These are phyloP conservation scores for Kwoniella shandongensis DNA, from an alignment of 768 basidiomycete genomes.

Conservation along the genomic window DNA sequence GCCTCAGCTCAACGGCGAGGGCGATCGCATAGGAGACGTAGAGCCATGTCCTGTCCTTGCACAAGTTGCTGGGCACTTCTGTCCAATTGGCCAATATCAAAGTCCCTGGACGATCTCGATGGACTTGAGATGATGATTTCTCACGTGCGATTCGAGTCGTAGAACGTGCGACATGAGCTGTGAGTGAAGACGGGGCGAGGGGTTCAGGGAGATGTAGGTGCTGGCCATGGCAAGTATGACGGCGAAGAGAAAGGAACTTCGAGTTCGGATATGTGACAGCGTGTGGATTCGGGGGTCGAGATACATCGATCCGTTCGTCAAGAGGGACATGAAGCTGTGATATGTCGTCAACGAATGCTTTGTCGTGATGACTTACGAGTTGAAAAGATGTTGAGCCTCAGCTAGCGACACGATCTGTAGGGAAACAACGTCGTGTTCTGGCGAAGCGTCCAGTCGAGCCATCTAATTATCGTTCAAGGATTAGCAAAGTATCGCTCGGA, in stretches of 20 bases:
- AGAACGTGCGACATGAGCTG: constrained; percentile 7
- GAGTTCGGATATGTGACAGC: constrained; percentile 8
- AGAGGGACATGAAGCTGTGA: constrained; percentile 15
- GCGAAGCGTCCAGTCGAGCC: constrained; percentile 17
- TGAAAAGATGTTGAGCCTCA: constrained; percentile 16
- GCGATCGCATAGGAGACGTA: constrained; percentile 22
- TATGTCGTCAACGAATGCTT: no score
- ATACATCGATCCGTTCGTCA: constrained; percentile 23
- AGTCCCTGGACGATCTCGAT: constrained; percentile 21
- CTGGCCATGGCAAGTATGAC: constrained; percentile 11
- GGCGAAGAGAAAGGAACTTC: constrained; percentile 18
- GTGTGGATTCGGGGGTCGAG: constrained; percentile 20
- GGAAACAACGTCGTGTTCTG: constrained; percentile 19
- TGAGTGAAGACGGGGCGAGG: constrained; percentile 11
- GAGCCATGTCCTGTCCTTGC: constrained; percentile 17
- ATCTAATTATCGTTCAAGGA: no score
- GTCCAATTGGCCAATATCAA: constrained; percentile 17
- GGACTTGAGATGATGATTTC: constrained; percentile 16
- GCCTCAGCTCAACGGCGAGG: constrained; percentile 12
- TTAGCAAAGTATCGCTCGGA: no score
- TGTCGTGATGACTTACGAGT: constrained; percentile 15
- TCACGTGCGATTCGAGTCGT: constrained; percentile 7
- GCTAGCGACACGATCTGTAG: constrained; percentile 14
- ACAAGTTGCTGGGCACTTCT: constrained; percentile 11
- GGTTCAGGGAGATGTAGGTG: constrained; percentile 7